Percentiles rank a stretch among this genome's conserved stretches.
Evolutionary conservation across 2,329 filamentous ascomycete genomes (phyloP).

Genomic region (Microcyclospora tardicrescens): DNA sequence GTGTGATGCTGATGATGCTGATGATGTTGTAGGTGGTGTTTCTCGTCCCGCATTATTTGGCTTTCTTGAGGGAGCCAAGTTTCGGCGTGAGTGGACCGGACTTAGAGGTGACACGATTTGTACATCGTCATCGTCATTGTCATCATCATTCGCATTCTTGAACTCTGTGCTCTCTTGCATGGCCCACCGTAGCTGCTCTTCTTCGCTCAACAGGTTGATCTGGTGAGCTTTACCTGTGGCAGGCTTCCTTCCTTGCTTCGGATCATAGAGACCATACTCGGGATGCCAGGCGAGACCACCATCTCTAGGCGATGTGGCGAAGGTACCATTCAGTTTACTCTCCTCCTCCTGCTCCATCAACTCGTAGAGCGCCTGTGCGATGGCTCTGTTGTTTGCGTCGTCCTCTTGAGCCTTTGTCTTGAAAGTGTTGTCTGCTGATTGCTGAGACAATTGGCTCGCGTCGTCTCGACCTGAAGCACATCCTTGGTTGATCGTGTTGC

Average conservation of each 20-base stretch:
- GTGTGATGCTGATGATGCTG: not conserved
- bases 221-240: not conserved
- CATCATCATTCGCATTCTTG: not conserved
- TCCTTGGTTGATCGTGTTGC: conserved; percentile 54
- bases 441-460: conserved; percentile 51
- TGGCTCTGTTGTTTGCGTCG: conserved; percentile 75
- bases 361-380: conserved; percentile 74
- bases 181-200: conserved; percentile 26
- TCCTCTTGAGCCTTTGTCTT: conserved; percentile 76
- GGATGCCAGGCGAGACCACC: conserved; percentile 26
- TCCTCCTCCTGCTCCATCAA: conserved; percentile 67
- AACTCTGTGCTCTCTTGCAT: conserved; percentile 18
- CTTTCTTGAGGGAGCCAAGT: not conserved
- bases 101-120: not conserved
- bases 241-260: conserved; percentile 3
- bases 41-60: too few relatives aligned
- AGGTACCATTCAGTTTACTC: conserved; percentile 37
- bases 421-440: conserved; percentile 61
- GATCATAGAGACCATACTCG: conserved; percentile 23
- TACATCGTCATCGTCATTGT: not conserved
- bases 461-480: conserved; percentile 62
- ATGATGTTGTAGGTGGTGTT: not conserved
- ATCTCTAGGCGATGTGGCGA: conserved; percentile 40
- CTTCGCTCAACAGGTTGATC: conserved; percentile 14
- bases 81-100: not conserved